Percentiles rank a stretch among this genome's conserved stretches.
These are phyloP conservation scores for Eucalyptus tenuipes DNA, from an alignment of 345 rosid species.

Conservation along the genomic window DNA sequence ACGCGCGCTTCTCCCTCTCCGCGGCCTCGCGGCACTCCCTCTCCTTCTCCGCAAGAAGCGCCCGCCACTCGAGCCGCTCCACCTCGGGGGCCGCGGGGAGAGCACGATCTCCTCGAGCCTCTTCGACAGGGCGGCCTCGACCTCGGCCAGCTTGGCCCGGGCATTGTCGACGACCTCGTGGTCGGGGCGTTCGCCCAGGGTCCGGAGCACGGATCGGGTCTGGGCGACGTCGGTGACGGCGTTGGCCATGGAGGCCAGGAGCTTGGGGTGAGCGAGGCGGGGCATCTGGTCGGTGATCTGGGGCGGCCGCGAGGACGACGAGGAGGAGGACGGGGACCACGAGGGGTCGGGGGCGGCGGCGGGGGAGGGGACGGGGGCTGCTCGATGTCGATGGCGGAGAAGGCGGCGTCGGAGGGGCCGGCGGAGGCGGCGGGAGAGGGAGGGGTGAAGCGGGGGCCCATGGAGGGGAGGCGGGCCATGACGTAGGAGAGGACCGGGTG, in stretches of 20 bases:
- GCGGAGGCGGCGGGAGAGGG: background rate
- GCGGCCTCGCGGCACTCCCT: slow-evolving; percentile 36
- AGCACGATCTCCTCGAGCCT: slow-evolving; percentile 70
- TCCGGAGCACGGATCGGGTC: slow-evolving; percentile 69
- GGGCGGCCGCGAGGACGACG: background rate
- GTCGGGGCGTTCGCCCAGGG: slow-evolving; percentile 86
- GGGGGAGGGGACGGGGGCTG: slow-evolving; percentile 20
- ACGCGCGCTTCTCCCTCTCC: slow-evolving; percentile 40
- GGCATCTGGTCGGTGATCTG: slow-evolving; percentile 48
- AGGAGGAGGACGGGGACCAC: slow-evolving; percentile 12
- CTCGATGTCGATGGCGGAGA: slow-evolving; percentile 24
- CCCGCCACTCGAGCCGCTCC: slow-evolving; percentile 44
- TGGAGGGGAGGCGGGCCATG: slow-evolving; percentile 58
- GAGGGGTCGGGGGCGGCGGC: background rate
- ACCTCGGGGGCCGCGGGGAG: slow-evolving; percentile 40
- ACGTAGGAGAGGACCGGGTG: slow-evolving; percentile 89
- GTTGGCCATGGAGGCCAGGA: slow-evolving; percentile 62
- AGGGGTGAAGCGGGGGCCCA: slow-evolving; percentile 20
- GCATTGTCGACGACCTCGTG: slow-evolving; percentile 85
- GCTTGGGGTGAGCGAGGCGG: slow-evolving; percentile 44
- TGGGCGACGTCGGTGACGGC: slow-evolving; percentile 70
- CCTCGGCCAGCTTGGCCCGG: slow-evolving; percentile 37
- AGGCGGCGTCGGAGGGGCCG: background rate
- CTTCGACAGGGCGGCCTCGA: slow-evolving; percentile 44
- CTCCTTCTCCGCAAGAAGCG: slow-evolving; percentile 47